Evolutionary conservation across 805 yeast genomes (phyloP), one percentile per base, ranked within the genome.

Genomic region (Myxozyma mucilagina): DNA sequence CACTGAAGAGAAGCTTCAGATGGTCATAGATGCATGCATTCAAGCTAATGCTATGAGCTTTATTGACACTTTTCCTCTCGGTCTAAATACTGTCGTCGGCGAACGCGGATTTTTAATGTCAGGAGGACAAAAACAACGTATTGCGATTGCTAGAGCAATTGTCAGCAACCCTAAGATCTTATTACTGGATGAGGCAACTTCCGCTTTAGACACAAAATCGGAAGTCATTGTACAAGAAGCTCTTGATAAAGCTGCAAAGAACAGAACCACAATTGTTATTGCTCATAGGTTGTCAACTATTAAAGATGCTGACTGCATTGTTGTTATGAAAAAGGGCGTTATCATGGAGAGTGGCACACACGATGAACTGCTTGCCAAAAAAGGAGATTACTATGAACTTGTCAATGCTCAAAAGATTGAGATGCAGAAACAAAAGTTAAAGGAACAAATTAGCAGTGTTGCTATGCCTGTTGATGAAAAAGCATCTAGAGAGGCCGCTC

Each of bases 71-170:
- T 78, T 85, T 67, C 86, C 88, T 0, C 76, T 80, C 16, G 79
- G 80, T 14, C 70, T 83, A 43, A 83, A 84, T 43, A 78, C 72
- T 24, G 57, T 57, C 44, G 70, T 85, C 51, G 88, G 88, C 72
- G 80, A 41, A 4, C 80, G 82, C 55, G 83, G 84, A 14, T 79
- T 82, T 4, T 85, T 83, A 66, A 74, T 85, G 64, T 83, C 87
- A 67, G 88, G 89, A 9, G 89, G 89, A 13, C 89, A 85, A 67
- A 83, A 80, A 68, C 89, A 85, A 69, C 72, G 89, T 60, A 78
- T 85, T 14, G 85, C 87, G 5, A 74, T 85, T 57, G 88, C 89
- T 0, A 76, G 89, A 61, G 83, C 87, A 0, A 72, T 85, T 47
- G 75, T 85, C 44, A 72, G 80, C 38, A 75, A 80, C 20, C 89